These are phyloP conservation scores for Pezizomycotina sp. DNA, from an alignment of 2,329 filamentous ascomycete genomes.

Conservation along the genomic window DNA sequence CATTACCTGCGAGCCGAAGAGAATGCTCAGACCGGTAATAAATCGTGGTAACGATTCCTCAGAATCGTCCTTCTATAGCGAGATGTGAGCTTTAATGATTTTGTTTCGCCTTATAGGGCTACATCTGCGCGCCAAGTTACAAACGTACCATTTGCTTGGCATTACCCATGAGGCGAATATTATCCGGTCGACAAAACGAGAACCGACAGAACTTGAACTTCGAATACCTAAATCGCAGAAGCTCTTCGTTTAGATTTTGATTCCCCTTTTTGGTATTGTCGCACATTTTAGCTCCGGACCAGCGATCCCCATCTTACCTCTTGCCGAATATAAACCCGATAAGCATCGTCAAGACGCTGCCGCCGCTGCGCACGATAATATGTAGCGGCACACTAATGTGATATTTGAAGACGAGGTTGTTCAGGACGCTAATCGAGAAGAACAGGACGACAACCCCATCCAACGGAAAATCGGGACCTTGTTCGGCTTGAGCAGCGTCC, in stretches of 20 bases:
- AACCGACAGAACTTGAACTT: constrained; percentile 65
- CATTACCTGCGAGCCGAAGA: constrained; percentile 75
- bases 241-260: constrained; percentile 10
- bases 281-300: not conserved
- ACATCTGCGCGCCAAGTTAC: not conserved
- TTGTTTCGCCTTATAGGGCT: constrained; percentile 20
- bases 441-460: constrained; percentile 82
- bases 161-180: constrained; percentile 82
- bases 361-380: constrained; percentile 87
- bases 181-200: constrained; percentile 66
- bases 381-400: constrained; percentile 91
- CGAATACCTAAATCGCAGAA: constrained; percentile 32
- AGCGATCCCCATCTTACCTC: constrained; percentile 44
- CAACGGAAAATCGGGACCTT: constrained; percentile 71
- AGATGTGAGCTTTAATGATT: not conserved
- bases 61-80: constrained; percentile 19
- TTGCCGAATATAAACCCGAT: constrained; percentile 82
- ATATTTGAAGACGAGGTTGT: constrained; percentile 96
- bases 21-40: constrained; percentile 57
- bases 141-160: constrained; percentile 56
- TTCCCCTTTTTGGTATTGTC: constrained; percentile 25
- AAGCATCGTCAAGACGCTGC: constrained; percentile 85
- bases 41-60: constrained; percentile 35
- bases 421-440: constrained; percentile 83
- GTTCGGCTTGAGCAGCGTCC: constrained; percentile 55